These are phyloP conservation scores for Fusarium longipes DNA, from an alignment of 2,329 filamentous ascomycete species.

Conservation along the genomic window DNA sequence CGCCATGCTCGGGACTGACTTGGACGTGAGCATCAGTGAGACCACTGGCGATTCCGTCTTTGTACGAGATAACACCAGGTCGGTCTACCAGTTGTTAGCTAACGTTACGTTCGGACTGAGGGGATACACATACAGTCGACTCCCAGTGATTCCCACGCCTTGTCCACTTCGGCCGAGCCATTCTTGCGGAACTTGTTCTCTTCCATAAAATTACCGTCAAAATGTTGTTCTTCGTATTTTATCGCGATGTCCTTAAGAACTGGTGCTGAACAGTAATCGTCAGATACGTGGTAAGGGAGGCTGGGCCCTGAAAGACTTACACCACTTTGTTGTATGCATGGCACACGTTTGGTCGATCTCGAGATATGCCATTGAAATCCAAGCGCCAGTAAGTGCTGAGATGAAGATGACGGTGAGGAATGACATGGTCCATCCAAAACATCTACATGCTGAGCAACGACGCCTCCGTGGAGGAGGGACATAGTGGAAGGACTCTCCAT, in stretches of 20 bases:
- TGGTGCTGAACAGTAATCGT: slow-evolving; percentile 44
- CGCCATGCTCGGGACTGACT: slow-evolving; percentile 65
- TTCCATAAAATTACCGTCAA: slow-evolving; percentile 68
- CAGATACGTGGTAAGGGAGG: neutral
- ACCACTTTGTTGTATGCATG: slow-evolving; percentile 52
- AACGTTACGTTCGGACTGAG: rapidly evolving
- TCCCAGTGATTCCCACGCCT: slow-evolving; percentile 62
- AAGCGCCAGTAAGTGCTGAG: slow-evolving; percentile 36
- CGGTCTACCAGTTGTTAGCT: slow-evolving; percentile 51
- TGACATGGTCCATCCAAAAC: slow-evolving; percentile 18
- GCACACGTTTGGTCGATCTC: slow-evolving; percentile 43
- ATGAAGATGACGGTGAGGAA: slow-evolving; percentile 21
- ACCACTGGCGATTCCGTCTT: slow-evolving; percentile 62
- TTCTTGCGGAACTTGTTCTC: slow-evolving; percentile 64
- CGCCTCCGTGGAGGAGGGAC: slow-evolving; percentile 17
- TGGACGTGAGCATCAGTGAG: slow-evolving; percentile 66
- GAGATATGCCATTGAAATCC: slow-evolving; percentile 36
- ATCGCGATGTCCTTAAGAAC: slow-evolving; percentile 51
- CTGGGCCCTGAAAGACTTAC: slow-evolving; percentile 43
- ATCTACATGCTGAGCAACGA: slow-evolving; percentile 30
- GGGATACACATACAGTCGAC: slow-evolving; percentile 56
- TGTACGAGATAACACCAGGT: slow-evolving; percentile 60
- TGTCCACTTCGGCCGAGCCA: slow-evolving; percentile 65
- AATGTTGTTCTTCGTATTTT: slow-evolving; percentile 52
- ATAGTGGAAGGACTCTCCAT: slow-evolving; percentile 35